These are phyloP conservation scores for Strobilomyces echinocephalus DNA, from an alignment of 768 basidiomycete genomes.

Conservation along the genomic window DNA sequence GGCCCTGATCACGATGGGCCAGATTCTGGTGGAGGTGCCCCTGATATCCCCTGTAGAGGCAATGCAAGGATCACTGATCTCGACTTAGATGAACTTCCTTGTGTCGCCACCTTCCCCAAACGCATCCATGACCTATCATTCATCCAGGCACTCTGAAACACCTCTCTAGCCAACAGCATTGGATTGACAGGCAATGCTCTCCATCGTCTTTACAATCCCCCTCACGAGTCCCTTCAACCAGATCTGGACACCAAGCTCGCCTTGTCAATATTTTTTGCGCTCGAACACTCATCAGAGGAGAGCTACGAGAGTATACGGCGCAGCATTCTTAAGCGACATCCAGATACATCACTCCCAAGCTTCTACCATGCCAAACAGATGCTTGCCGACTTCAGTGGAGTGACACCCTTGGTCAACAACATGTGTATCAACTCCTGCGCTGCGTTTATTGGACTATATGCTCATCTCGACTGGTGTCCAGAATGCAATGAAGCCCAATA, in stretches of 20 bases:
- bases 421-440: background rate
- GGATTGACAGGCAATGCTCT: background rate
- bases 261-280: too few relatives aligned
- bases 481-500: background rate
- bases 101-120: background rate
- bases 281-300: too few relatives aligned
- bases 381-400: background rate
- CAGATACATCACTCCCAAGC: too few relatives aligned
- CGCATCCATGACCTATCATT: background rate
- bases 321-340: too few relatives aligned
- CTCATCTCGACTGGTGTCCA: background rate
- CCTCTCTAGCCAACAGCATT: background rate
- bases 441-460: background rate
- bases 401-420: background rate
- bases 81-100: background rate
- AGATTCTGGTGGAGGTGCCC: too few relatives aligned
- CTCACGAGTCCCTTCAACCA: too few relatives aligned
- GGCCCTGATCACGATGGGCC: background rate
- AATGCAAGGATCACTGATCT: background rate
- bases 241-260: too few relatives aligned
- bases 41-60: too few relatives aligned
- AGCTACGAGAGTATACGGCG: too few relatives aligned
- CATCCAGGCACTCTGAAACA: background rate
- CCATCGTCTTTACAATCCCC: conserved; percentile 14
- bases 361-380: too few relatives aligned